These are phyloP conservation scores for Herpetospermum pedunculosum DNA, from an alignment of 306 rosid genomes.

Conservation along the genomic window DNA sequence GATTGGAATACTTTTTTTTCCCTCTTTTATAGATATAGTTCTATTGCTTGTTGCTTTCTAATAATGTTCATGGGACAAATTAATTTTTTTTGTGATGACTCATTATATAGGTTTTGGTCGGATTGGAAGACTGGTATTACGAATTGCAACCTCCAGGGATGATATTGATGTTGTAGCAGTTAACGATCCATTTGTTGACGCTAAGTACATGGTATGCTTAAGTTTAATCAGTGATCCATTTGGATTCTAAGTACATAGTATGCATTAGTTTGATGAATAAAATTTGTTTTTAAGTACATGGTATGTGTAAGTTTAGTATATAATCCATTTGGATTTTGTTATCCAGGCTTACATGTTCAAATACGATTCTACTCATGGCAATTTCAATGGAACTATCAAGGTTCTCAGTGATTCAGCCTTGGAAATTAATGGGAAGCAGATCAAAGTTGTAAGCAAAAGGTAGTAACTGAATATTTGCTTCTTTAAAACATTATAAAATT, in stretches of 20 bases:
- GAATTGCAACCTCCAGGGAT: slow-evolving; percentile 72
- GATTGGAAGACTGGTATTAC: slow-evolving; percentile 90
- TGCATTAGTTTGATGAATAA: not conserved
- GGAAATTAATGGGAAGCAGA: slow-evolving; percentile 79
- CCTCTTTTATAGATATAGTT: not conserved
- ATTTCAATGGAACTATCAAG: slow-evolving; percentile 57
- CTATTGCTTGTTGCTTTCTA: not conserved
- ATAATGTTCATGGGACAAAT: not conserved
- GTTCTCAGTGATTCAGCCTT: slow-evolving; percentile 56
- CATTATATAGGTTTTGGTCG: slow-evolving; percentile 76
- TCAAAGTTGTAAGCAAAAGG: slow-evolving; percentile 73
- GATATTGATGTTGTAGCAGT: slow-evolving; percentile 85
- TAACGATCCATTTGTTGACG: slow-evolving; percentile 88
- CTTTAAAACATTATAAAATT: not conserved
- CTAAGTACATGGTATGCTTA: slow-evolving; percentile 74
- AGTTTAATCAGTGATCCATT: slow-evolving; percentile 69
- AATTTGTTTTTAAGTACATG: slow-evolving; percentile 41
- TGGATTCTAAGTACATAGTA: slow-evolving; percentile 69
- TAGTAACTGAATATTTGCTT: slow-evolving; percentile 12
- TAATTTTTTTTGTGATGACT: not conserved
- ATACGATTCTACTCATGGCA: slow-evolving; percentile 91
- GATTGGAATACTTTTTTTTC: not conserved
- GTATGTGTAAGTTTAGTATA: slow-evolving; percentile 37
- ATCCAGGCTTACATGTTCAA: slow-evolving; percentile 92
- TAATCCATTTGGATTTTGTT: slow-evolving; percentile 62